phyloP scores from a whole-genome alignment of 2,329 filamentous ascomycete genomes.

The Cyclaneusma minus region DNA sequence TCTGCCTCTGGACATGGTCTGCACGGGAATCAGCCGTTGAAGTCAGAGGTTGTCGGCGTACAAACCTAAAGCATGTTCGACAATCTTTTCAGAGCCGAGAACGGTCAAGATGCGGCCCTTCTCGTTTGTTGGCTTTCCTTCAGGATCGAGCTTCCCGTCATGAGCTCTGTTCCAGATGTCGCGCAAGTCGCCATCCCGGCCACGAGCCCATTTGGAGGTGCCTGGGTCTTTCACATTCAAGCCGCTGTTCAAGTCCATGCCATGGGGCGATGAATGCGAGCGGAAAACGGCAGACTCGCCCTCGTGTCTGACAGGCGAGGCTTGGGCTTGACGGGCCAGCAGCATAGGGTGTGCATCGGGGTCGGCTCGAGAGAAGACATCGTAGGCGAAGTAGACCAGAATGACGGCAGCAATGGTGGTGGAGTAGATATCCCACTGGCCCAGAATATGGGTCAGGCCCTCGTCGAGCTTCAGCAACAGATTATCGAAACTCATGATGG shows the following conservation, averaged over 20 bases:
- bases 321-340: constrained; percentile 67
- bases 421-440: constrained; percentile 71
- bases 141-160: constrained; percentile 45
- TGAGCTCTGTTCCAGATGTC: constrained; percentile 75
- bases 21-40: constrained; percentile 12
- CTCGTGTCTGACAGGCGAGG: constrained; percentile 64
- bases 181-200: constrained; percentile 75
- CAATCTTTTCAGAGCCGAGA: constrained; percentile 55
- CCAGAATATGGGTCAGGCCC: constrained; percentile 50
- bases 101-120: constrained; percentile 64
- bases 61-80: constrained; percentile 54
- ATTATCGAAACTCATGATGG: constrained; percentile 24
- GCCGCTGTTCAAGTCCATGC: constrained; percentile 63
- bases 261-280: constrained; percentile 71
- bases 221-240: constrained; percentile 70
- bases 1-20: constrained; percentile 67
- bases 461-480: constrained; percentile 56
- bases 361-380: constrained; percentile 55
- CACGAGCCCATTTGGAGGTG: constrained; percentile 67
- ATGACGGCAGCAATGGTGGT: constrained; percentile 55
- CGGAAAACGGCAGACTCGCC: constrained; percentile 78
- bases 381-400: constrained; percentile 52
- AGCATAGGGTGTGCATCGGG: constrained; percentile 88
- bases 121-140: constrained; percentile 42
- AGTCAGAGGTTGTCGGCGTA: constrained; percentile 3